Conservation (phyloP, 768 basidiomycete genomes). For the Sarcomyxa edulis region DNA sequence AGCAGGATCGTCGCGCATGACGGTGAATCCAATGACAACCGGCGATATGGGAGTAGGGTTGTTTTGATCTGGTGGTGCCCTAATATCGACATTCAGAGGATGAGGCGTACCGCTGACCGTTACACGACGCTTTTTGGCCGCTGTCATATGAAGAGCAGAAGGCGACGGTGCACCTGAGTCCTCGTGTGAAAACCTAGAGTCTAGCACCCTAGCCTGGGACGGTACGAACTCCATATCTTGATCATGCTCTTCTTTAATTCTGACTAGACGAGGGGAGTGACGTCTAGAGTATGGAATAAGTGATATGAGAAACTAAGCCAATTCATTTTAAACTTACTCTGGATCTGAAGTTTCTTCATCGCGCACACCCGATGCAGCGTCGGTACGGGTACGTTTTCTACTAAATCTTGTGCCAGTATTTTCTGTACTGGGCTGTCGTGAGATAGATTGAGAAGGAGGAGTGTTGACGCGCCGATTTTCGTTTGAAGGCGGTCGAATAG, state of each 20-base stretch:
- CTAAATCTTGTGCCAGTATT: slow-evolving; percentile 15
- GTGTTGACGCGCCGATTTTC: slow-evolving; percentile 29
- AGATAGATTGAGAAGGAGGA: slow-evolving; percentile 16
- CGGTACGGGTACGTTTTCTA: slow-evolving; percentile 43
- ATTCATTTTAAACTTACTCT: slow-evolving; percentile 35
- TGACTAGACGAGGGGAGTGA: slow-evolving; percentile 39
- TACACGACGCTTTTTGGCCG: slow-evolving; percentile 63
- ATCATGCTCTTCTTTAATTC: slow-evolving; percentile 63
- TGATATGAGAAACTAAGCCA: slow-evolving; percentile 12
- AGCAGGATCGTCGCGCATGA: slow-evolving; percentile 52
- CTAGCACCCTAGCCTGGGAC: slow-evolving; percentile 17
- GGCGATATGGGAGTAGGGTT: slow-evolving; percentile 60
- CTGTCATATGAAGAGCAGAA: slow-evolving; percentile 36
- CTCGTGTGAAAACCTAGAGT: slow-evolving; percentile 17
- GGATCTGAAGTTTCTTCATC: slow-evolving; percentile 35
- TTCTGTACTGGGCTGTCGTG: slow-evolving; percentile 26
- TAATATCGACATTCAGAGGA: slow-evolving; percentile 49
- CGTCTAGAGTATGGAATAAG: slow-evolving; percentile 21
- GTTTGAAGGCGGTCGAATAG: slow-evolving; percentile 39
- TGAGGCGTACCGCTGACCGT: slow-evolving; percentile 61
- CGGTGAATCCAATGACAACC: slow-evolving; percentile 56
- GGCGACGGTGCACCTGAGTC: slow-evolving; percentile 30
- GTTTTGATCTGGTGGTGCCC: slow-evolving; percentile 32
- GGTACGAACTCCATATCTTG: slow-evolving; percentile 39
- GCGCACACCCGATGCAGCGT: slow-evolving; percentile 25